These are phyloP conservation scores for Arthrobotrys pseudoclavata DNA, from an alignment of 2,329 filamentous ascomycete genomes.

Conservation along the genomic window DNA sequence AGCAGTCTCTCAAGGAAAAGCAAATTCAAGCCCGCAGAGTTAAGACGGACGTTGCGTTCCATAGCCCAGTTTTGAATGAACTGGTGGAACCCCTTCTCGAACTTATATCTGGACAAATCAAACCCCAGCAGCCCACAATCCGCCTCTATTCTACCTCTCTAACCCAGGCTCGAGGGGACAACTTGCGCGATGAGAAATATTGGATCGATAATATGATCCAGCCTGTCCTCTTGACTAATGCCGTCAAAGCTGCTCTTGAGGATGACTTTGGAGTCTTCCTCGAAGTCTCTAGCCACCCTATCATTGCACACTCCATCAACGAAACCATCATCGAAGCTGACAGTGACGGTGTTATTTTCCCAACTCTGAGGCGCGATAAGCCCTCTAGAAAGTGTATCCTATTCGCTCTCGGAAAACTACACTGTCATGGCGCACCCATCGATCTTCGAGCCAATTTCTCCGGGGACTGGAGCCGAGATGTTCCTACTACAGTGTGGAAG, in stretches of 20 bases:
- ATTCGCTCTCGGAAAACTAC: slow-evolving; percentile 64
- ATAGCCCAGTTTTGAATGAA: slow-evolving; percentile 66
- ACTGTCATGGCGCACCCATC: slow-evolving; percentile 64
- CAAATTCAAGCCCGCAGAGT: slow-evolving; percentile 65
- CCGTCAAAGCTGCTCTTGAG: slow-evolving; percentile 65
- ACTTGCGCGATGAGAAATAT: slow-evolving; percentile 64
- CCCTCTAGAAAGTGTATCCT: slow-evolving; percentile 64
- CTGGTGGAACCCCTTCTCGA: slow-evolving; percentile 64
- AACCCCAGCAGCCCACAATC: slow-evolving; percentile 62
- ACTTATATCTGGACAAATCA: slow-evolving; percentile 62
- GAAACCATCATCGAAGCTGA: slow-evolving; percentile 66
- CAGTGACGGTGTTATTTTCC: slow-evolving; percentile 64
- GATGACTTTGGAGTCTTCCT: slow-evolving; percentile 67
- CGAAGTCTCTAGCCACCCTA: slow-evolving; percentile 67
- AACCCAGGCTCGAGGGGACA: slow-evolving; percentile 62
- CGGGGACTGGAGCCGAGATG: slow-evolving; percentile 62
- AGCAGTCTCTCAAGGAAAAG: slow-evolving; percentile 60
- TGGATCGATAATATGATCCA: slow-evolving; percentile 67
- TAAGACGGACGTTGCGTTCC: slow-evolving; percentile 67
- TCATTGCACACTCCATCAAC: slow-evolving; percentile 67
- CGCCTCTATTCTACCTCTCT: slow-evolving; percentile 66
- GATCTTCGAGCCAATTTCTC: slow-evolving; percentile 63
- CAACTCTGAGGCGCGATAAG: slow-evolving; percentile 64
- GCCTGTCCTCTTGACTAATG: slow-evolving; percentile 66
- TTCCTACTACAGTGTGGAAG: slow-evolving; percentile 64